Percentiles rank a stretch among this genome's conserved stretches.
Evolutionary conservation across 2,329 filamentous ascomycete species (phyloP).

Genomic region (Chrysoporthe cubensis): DNA sequence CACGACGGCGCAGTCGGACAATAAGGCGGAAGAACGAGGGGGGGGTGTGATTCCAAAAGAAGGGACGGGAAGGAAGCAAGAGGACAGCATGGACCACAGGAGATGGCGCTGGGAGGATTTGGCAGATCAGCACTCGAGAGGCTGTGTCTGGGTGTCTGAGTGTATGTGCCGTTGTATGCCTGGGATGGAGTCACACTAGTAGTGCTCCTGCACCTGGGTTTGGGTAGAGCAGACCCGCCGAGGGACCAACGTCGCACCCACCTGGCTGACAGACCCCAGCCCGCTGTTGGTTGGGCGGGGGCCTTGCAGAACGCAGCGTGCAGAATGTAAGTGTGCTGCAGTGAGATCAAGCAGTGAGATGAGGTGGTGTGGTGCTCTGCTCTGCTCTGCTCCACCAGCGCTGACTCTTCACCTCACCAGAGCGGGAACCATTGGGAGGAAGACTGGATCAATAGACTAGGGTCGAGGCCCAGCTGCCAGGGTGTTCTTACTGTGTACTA

Average conservation of each 20-base stretch:
- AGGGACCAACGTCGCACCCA: background rate
- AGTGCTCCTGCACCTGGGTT: background rate
- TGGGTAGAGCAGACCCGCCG: background rate
- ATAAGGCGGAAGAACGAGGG: slow-evolving; percentile 1
- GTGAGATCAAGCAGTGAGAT: background rate
- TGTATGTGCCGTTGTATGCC: background rate
- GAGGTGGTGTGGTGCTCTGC: background rate
- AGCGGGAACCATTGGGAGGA: background rate
- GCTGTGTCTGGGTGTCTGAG: background rate
- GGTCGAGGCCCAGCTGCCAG: background rate
- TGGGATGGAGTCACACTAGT: background rate
- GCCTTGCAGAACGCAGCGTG: slow-evolving; percentile 7
- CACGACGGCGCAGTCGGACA: background rate
- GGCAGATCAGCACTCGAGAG: slow-evolving; percentile 10
- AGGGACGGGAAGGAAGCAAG: slow-evolving; percentile 23
- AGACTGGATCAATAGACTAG: background rate
- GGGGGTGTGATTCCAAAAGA: slow-evolving; percentile 21
- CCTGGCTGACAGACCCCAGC: background rate
- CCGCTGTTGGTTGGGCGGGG: background rate
- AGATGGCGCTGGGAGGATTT: slow-evolving; percentile 9
- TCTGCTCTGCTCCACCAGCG: background rate
- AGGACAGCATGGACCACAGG: slow-evolving; percentile 6
- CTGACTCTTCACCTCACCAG: background rate
- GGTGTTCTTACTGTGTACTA: background rate
- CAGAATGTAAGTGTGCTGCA: background rate